Conservation (phyloP, 225 moss, liverwort and hornwort species). For the Bryum argenteum region DNA sequence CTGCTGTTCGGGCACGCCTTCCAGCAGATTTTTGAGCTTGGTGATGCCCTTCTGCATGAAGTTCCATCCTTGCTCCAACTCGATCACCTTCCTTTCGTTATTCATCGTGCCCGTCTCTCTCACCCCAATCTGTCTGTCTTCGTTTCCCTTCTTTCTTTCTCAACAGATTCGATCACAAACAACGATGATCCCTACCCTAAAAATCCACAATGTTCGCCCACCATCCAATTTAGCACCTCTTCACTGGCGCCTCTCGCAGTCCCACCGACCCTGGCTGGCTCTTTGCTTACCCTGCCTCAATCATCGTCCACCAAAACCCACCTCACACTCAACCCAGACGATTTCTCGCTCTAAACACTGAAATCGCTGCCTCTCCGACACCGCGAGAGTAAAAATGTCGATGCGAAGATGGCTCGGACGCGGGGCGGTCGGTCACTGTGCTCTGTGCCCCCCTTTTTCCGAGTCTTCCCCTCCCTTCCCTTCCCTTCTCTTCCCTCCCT, state of each 20-base stretch:
- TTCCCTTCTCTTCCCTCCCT: background rate
- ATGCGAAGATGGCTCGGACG: background rate
- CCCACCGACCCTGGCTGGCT: slow-evolving; percentile 10
- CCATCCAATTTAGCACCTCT: slow-evolving; percentile 20
- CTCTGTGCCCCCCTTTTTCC: background rate
- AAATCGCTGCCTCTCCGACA: background rate
- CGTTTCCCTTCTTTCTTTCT: background rate
- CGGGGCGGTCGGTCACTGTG: background rate
- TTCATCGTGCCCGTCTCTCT: slow-evolving; percentile 50
- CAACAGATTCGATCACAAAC: slow-evolving; percentile 18
- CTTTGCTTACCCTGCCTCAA: slow-evolving; percentile 6
- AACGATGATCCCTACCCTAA: slow-evolving; percentile 53
- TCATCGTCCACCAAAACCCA: slow-evolving; percentile 26
- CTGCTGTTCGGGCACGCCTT: slow-evolving; percentile 83
- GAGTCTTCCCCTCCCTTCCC: background rate
- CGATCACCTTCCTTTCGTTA: slow-evolving; percentile 92
- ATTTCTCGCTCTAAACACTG: background rate
- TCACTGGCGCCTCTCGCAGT: background rate
- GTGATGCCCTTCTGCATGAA: slow-evolving; percentile 99
- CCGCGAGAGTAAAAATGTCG: background rate
- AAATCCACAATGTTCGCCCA: slow-evolving; percentile 18
- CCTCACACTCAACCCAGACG: background rate
- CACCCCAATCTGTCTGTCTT: background rate
- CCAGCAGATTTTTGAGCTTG: slow-evolving; percentile 91
- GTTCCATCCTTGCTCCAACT: slow-evolving; percentile 91